Evolutionary conservation across 2,329 filamentous ascomycete species (phyloP).

Genomic region (Mycosphaerella sp.): DNA sequence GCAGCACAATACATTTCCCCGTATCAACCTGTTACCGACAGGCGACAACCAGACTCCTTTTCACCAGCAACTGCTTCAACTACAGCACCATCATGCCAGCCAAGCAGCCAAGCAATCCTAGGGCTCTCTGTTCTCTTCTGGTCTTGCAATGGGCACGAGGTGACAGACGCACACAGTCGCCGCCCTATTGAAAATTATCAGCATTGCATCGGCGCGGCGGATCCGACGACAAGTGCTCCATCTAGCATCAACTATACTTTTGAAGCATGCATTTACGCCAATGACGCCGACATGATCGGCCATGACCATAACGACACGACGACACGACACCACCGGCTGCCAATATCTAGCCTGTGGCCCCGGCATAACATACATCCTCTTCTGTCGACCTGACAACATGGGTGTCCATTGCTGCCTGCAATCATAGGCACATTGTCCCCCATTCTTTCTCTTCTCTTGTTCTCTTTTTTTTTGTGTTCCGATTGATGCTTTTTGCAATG

Average conservation of each 20-base stretch:
- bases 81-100: slow-evolving; percentile 23
- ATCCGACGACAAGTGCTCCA: slow-evolving; percentile 11
- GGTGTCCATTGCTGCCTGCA: slow-evolving; percentile 3
- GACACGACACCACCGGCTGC: slow-evolving; percentile 21
- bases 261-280: slow-evolving; percentile 16
- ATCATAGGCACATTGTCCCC: neutral
- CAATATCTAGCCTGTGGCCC: slow-evolving; percentile 14
- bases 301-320: slow-evolving; percentile 23
- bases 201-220: slow-evolving; percentile 13
- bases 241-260: slow-evolving; percentile 17
- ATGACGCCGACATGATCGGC: slow-evolving; percentile 15
- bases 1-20: slow-evolving; percentile 44
- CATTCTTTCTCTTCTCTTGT: slow-evolving; percentile 5
- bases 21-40: slow-evolving; percentile 33
- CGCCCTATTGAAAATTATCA: slow-evolving; percentile 10
- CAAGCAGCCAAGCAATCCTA: slow-evolving; percentile 9
- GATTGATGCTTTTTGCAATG: neutral
- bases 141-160: neutral
- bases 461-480: slow-evolving; percentile 15
- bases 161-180: neutral
- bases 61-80: slow-evolving; percentile 30
- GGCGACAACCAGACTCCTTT: slow-evolving; percentile 29
- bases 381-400: slow-evolving; percentile 10
- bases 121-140: neutral
- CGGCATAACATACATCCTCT: slow-evolving; percentile 19